These are phyloP conservation scores for Gloeophyllum trabeum DNA, from an alignment of 768 basidiomycete genomes.

Conservation along the genomic window DNA sequence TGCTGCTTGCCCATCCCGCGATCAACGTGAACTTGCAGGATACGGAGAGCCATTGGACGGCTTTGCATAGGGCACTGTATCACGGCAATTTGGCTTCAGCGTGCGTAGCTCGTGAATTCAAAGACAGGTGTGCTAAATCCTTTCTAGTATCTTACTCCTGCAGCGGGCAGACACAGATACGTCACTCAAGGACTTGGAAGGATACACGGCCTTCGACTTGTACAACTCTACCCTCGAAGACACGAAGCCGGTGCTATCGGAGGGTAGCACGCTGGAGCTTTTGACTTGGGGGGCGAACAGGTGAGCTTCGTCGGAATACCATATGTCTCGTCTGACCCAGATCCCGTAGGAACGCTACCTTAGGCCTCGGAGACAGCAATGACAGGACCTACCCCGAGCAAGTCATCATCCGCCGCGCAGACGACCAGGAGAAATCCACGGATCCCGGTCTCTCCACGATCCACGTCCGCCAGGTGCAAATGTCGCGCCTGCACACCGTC, in stretches of 20 bases:
- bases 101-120: slow-evolving; percentile 39
- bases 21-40: slow-evolving; percentile 78
- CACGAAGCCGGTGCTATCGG: slow-evolving; percentile 38
- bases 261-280: slow-evolving; percentile 38
- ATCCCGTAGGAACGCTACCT: slow-evolving; percentile 81
- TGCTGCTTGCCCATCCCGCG: slow-evolving; percentile 63
- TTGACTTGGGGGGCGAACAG: slow-evolving; percentile 84
- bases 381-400: slow-evolving; percentile 76
- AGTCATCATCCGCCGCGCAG: slow-evolving; percentile 32
- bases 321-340: slow-evolving; percentile 16
- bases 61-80: slow-evolving; percentile 82
- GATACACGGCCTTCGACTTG: slow-evolving; percentile 84
- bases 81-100: slow-evolving; percentile 62
- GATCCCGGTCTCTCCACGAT: slow-evolving; percentile 49
- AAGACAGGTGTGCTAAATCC: slow-evolving; percentile 9
- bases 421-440: slow-evolving; percentile 12
- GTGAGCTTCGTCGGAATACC: background rate
- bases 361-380: slow-evolving; percentile 74
- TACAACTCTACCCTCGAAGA: slow-evolving; percentile 84
- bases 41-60: slow-evolving; percentile 81
- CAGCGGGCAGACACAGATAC: slow-evolving; percentile 65
- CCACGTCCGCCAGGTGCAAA: slow-evolving; percentile 52
- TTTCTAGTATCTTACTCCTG: slow-evolving; percentile 57
- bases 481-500: slow-evolving; percentile 86
- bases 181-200: slow-evolving; percentile 72